Base-by-base conservation (phyloP, 108 stramenopile species). In the Chaetoceros muelleri region DNA sequence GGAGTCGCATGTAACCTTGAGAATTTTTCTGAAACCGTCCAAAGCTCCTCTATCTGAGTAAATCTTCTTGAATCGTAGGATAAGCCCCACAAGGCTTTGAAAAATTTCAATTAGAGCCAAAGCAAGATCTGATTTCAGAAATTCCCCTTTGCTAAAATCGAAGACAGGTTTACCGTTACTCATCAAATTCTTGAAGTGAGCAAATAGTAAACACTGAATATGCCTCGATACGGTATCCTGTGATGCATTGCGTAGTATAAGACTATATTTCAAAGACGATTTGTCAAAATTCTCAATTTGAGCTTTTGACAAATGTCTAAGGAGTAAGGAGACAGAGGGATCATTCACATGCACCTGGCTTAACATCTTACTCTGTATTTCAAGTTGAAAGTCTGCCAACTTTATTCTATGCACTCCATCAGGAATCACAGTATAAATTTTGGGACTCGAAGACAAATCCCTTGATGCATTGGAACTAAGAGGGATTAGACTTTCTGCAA, bases 381-480 rank as follows among this genome's bases (percentile, higher is more conserved):
- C 79, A 27, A 92, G 57, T 53, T 85, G 78, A 61, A 82, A 87
- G 29, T 79, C 61, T 18, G 85, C 82, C 18, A 92, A 65, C 53
- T 78, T 82, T n/a, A 92, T 61, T 29, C 86, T 58, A 40, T 92
- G 90, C 28, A 64, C 58, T 27, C 80, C 90, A 70, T 92, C 87
- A 1, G 86, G 90, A 52, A 92, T 87, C 21, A 87, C 57, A 20
- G 84, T 87, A 21, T 78, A 71, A n/a, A 78, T 75, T 58, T 75
- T 66, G 24, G 45, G 65, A 8, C 79, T 71, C 3, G 78, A 67
- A 30, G 46, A 58, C 7, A 75, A 54, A 48, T 85, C 84, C 22
- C 77, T 77, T 13, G 70, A 52, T 0, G 80, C 72, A 24, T 72
- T 73, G 13, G 74, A 76, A 45, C 78, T 81, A 24, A 92, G 64